These are phyloP conservation scores for Aspergillus calidoustus DNA, from an alignment of 2,329 filamentous ascomycete species.

Conservation along the genomic window DNA sequence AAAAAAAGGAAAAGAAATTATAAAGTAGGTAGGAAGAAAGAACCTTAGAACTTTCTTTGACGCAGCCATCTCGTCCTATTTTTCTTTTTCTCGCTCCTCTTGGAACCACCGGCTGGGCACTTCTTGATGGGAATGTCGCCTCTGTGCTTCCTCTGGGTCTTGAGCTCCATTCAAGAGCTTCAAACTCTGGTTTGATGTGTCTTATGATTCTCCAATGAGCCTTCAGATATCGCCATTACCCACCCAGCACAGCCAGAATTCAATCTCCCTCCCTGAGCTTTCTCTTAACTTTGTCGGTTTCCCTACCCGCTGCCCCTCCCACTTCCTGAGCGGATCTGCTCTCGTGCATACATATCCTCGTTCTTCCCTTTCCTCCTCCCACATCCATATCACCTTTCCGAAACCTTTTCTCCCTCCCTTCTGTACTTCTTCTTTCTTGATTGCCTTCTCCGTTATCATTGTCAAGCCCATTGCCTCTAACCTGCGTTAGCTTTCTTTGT, in stretches of 20 bases:
- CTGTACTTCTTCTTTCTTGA: background rate
- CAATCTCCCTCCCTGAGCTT: slow-evolving; percentile 16
- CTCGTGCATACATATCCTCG: slow-evolving; percentile 22
- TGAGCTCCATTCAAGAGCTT: slow-evolving; percentile 21
- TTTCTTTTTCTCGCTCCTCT: background rate
- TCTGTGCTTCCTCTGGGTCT: slow-evolving; percentile 8
- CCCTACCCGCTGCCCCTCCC: slow-evolving; percentile 29
- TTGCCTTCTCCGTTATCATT: slow-evolving; percentile 19
- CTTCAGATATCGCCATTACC: slow-evolving; percentile 26
- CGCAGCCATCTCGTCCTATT: slow-evolving; percentile 12
- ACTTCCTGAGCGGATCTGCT: slow-evolving; percentile 17
- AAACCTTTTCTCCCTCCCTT: background rate
- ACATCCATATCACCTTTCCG: slow-evolving; percentile 5
- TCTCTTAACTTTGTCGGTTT: slow-evolving; percentile 24
- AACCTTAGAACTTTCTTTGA: slow-evolving; percentile 14
- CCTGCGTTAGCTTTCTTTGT: slow-evolving; percentile 69
- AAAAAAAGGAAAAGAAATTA: slow-evolving; percentile 10
- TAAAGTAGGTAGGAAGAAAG: slow-evolving; percentile 11
- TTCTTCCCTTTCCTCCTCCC: background rate
- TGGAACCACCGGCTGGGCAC: slow-evolving; percentile 10
- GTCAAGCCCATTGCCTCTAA: slow-evolving; percentile 46
- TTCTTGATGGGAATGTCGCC: slow-evolving; percentile 3
- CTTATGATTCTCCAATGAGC: slow-evolving; percentile 31
- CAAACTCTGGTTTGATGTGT: slow-evolving; percentile 24
- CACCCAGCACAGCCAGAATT: slow-evolving; percentile 21